Evolutionary conservation across 2,329 filamentous ascomycete genomes (phyloP).

Genomic region (Aureobasidium sp.): DNA sequence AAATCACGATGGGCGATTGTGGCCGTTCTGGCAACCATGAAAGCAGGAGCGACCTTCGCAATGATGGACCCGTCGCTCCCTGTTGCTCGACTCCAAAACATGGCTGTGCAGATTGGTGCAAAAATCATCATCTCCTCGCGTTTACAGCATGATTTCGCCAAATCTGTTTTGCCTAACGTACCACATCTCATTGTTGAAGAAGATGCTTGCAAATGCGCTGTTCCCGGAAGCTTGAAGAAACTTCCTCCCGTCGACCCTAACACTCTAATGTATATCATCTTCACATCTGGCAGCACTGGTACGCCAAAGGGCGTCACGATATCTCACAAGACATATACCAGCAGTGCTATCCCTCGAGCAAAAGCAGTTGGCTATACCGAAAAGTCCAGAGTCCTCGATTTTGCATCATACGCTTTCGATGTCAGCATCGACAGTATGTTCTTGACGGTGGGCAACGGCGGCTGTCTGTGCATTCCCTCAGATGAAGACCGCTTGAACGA

Average conservation of each 20-base stretch:
- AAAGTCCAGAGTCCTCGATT: slow-evolving; percentile 15
- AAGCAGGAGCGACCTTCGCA: slow-evolving; percentile 25
- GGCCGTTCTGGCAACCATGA: slow-evolving; percentile 25
- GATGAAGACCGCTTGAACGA: slow-evolving; percentile 42
- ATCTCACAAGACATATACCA: slow-evolving; percentile 46
- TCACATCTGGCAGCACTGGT: slow-evolving; percentile 25
- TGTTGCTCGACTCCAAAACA: slow-evolving; percentile 20
- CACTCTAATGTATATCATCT: slow-evolving; percentile 24
- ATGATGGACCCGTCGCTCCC: slow-evolving; percentile 24
- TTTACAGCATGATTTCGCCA: slow-evolving; percentile 17
- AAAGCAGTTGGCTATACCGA: slow-evolving; percentile 12
- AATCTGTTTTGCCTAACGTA: slow-evolving; percentile 16
- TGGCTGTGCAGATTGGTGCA: slow-evolving; percentile 10
- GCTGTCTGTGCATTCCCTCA: slow-evolving; percentile 32
- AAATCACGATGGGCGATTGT: slow-evolving; percentile 25
- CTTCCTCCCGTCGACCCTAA: slow-evolving; percentile 12
- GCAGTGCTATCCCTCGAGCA: slow-evolving; percentile 40
- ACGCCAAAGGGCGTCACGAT: slow-evolving; percentile 23
- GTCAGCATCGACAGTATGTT: slow-evolving; percentile 18
- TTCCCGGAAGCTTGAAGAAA: background rate
- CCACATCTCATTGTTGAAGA: slow-evolving; percentile 16
- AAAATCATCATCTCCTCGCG: slow-evolving; percentile 16
- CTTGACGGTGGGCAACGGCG: slow-evolving; percentile 16
- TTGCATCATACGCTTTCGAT: slow-evolving; percentile 19
- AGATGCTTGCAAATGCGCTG: background rate